Base-by-base conservation (phyloP, 2,329 filamentous ascomycete genomes). In the Ophiosphaerella narmari region DNA sequence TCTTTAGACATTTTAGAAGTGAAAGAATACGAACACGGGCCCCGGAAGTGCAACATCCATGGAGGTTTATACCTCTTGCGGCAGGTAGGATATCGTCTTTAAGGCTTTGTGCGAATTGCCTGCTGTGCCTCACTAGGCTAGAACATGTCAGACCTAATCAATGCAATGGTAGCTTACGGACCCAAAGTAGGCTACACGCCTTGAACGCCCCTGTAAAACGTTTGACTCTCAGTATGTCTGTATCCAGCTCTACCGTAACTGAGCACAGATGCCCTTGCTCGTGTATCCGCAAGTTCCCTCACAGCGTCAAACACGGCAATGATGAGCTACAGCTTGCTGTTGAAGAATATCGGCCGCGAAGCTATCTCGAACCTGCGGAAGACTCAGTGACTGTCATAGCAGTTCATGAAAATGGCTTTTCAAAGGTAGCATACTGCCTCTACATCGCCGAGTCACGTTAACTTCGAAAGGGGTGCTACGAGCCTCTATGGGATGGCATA, bases 401-500 rank as follows among this genome's bases (percentile, higher is more conserved):
- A 18, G 45, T 52, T 9, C 55, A 59, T 57, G 59, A 32, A 16
- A 59, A 57, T 50, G 58, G 54, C 9, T 56, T 65, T 40, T 50
- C 54, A 5, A 62, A 62, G 42, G 62, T 57, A 57, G 21, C 4
- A 1, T 7, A 33, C 26, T 6, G 7, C 4, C 14, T 35, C 14
- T 26, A 5, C 37, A 3, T 9, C 18, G 7, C 14, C 11, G 4
- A 16, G 9, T 23, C 21, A 14, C 7, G 34, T 36, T 52, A 24
- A 48, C 12, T 9, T 24, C 11, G 3, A 39, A 14, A 60, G 57
- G 59, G 60, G 54, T 51, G 46, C 38, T 65, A 60, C 31, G 59
- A 60, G 43, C 46, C 62, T 9, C 36, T 63, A 1, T 65, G 50
- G 48, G 52, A 60, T 7, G 61, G 61, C 12, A 48, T 65, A 42